These are phyloP conservation scores for Penicillium riverlandense DNA, from an alignment of 495 filamentous ascomycete species.

Conservation along the genomic window DNA sequence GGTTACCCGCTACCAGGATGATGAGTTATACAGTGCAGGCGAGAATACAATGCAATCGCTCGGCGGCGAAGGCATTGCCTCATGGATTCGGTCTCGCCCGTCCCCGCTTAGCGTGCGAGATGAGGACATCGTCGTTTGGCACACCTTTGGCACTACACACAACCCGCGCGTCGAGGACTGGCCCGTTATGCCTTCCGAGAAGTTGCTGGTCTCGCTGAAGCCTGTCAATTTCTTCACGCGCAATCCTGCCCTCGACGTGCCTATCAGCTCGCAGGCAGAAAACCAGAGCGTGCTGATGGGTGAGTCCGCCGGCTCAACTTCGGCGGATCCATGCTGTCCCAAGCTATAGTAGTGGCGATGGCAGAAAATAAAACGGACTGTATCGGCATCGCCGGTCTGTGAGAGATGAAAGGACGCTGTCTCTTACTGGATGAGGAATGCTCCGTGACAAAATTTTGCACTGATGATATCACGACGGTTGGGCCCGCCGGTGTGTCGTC, in stretches of 20 bases:
- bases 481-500: too few relatives aligned
- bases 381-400: too few relatives aligned
- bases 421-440: too few relatives aligned
- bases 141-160: constrained; percentile 56
- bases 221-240: constrained; percentile 65
- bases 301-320: too few relatives aligned
- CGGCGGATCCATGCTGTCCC: too few relatives aligned
- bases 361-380: too few relatives aligned
- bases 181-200: constrained; percentile 54
- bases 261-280: constrained; percentile 18
- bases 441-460: too few relatives aligned
- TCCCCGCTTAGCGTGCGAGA: constrained; percentile 31
- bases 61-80: constrained; percentile 40
- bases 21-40: constrained; percentile 72
- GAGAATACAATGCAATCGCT: constrained; percentile 75
- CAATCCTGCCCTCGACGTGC: constrained; percentile 53
- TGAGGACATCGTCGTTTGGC: constrained; percentile 41
- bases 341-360: too few relatives aligned
- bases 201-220: constrained; percentile 48
- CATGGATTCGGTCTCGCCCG: constrained; percentile 8
- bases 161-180: constrained; percentile 54
- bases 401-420: too few relatives aligned
- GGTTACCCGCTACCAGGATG: constrained; percentile 68
- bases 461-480: too few relatives aligned
- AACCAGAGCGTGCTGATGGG: constrained; percentile 20